Evolutionary conservation across 352 stramenopile genomes (phyloP).

Genomic region (Globisporangium acanthophoron): DNA sequence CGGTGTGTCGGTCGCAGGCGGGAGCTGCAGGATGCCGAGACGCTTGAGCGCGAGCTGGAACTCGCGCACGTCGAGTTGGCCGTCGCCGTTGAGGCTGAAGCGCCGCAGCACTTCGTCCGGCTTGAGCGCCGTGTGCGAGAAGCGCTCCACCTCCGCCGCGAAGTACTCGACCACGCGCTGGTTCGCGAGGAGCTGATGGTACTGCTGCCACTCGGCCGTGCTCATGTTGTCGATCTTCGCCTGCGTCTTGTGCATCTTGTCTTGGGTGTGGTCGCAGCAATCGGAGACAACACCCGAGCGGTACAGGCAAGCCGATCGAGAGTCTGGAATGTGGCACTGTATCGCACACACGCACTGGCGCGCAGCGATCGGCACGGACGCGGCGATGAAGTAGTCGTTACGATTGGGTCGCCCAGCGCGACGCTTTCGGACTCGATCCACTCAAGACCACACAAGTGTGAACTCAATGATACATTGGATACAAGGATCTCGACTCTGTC

Average conservation of each 20-base stretch:
- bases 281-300: no score
- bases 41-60: conserved; percentile 73
- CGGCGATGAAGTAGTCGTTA: no score
- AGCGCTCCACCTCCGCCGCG: conserved; percentile 48
- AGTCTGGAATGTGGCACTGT: no score
- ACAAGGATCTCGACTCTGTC: no score
- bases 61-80: conserved; percentile 64
- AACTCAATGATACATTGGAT: no score
- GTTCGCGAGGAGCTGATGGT: conserved; percentile 55
- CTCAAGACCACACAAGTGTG: no score
- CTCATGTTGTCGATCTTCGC: conserved; percentile 79
- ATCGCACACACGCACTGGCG: no score
- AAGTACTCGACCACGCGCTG: conserved; percentile 58
- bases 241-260: conserved; percentile 50
- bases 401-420: no score
- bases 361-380: no score
- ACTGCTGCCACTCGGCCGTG: conserved; percentile 70
- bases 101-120: conserved; percentile 62
- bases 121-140: conserved; percentile 53
- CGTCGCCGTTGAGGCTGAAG: conserved; percentile 76
- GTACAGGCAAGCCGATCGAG: no score
- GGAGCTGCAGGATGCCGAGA: conserved; percentile 39
- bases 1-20: background rate
- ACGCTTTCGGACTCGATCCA: no score
- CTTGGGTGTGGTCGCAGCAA: background rate